Percentiles rank a stretch among this genome's conserved stretches.
phyloP scores from a whole-genome alignment of 2,329 filamentous ascomycete genomes.

The Nigrospora sphaerica region DNA sequence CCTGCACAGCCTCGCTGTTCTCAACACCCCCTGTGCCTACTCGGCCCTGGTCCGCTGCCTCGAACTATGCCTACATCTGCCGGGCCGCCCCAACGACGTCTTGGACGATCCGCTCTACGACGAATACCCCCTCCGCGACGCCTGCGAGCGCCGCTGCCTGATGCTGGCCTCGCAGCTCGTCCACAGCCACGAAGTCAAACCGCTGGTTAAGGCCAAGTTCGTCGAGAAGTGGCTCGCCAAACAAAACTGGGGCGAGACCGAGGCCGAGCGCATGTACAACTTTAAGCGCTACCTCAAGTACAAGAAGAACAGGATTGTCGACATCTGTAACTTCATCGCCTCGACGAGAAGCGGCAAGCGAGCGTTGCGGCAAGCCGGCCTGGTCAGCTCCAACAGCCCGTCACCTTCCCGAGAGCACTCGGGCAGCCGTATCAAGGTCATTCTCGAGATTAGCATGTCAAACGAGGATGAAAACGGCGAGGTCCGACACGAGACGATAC shows the following conservation, averaged over 20 bases:
- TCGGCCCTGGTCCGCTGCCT: slow-evolving; percentile 54
- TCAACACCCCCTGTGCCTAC: slow-evolving; percentile 45
- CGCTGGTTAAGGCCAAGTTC: slow-evolving; percentile 56
- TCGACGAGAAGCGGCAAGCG: slow-evolving; percentile 42
- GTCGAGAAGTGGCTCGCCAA: slow-evolving; percentile 68
- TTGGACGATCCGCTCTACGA: slow-evolving; percentile 53
- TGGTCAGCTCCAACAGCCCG: slow-evolving; percentile 27
- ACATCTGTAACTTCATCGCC: slow-evolving; percentile 42
- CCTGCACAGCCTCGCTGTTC: slow-evolving; percentile 33
- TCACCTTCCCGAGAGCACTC: slow-evolving; percentile 8
- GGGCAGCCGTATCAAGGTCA: slow-evolving; percentile 23
- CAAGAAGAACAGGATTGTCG: slow-evolving; percentile 45
- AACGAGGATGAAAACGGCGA: slow-evolving; percentile 19
- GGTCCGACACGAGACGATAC: slow-evolving; percentile 19
- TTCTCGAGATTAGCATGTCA: slow-evolving; percentile 25
- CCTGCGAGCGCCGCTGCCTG: slow-evolving; percentile 53
- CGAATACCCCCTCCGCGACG: slow-evolving; percentile 56
- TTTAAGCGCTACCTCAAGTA: slow-evolving; percentile 44
- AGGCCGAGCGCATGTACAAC: slow-evolving; percentile 44
- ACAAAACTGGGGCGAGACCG: slow-evolving; percentile 59
- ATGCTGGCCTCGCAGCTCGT: slow-evolving; percentile 52
- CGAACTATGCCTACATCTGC: slow-evolving; percentile 46
- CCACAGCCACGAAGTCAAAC: slow-evolving; percentile 48
- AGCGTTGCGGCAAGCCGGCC: slow-evolving; percentile 43
- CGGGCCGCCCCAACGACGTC: slow-evolving; percentile 32